Evolutionary conservation across 768 basidiomycete genomes (phyloP), one percentile per base, ranked within the genome.

Genomic region (Glaciozyma antarctica): DNA sequence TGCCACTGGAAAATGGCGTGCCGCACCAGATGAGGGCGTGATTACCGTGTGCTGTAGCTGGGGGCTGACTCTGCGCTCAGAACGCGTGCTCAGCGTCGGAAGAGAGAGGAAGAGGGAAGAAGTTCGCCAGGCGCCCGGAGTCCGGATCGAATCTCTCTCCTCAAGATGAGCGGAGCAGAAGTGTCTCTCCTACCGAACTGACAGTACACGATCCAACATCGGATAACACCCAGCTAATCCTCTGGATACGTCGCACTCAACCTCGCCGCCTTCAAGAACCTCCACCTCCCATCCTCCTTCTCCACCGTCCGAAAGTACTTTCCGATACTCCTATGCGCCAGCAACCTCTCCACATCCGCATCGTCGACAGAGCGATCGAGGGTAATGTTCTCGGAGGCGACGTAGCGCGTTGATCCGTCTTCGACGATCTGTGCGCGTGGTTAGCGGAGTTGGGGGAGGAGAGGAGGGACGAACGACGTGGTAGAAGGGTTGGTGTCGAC

Each of bases 311-410:
- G 57, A 38, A 69, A 69, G 49, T 61, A 69, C 32, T 30, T 21
- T 13, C 68, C 68, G 10, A 69, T 22, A 38, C 21, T 15, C 7
- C 34, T 28, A 26, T 65, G 15, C 1, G 9, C 19, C 9, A 59
- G 21, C 41, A 65, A 30, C 4, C 3, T 24, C 15, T 58, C 52
- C 45, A 62, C 30, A 13, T 32, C 32, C 1, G 26, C 2, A 4
- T 8, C 10, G 5, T 49, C 24, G 32, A 63, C 44, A 6, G 24
- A 19, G 0, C 47, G 44, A 2, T 32, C 16, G 5, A 6, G 16
- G 28, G 64, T 66, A 34, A 69, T 54, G 62, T 69, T 69, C 30
- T 69, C 68, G 19, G 54, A 38, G 3, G 68, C 68, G 62, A 69
- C 68, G 59, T 69, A 69, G 41, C 64, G 61, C 12, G 43, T 15